phyloP scores from a whole-genome alignment of 2,329 filamentous ascomycete genomes.

The Pseudogymnoascus sp. region DNA sequence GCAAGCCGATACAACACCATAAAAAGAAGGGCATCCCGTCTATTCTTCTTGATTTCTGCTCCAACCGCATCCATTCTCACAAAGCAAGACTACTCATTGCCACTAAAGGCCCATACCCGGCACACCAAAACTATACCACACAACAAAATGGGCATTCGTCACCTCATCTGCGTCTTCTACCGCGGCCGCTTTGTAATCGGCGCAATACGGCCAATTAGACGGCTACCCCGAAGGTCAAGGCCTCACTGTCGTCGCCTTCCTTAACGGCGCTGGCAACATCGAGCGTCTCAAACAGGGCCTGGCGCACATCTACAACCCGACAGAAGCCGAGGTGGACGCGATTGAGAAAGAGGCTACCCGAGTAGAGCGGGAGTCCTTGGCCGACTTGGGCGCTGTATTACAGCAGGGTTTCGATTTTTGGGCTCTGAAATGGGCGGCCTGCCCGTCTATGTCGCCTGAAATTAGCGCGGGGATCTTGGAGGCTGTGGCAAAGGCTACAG shows the following conservation, averaged over 20 bases:
- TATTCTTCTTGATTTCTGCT: not conserved
- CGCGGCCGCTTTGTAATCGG: constrained; percentile 13
- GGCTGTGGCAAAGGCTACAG: not conserved
- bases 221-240: constrained; percentile 22
- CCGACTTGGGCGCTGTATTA: not conserved
- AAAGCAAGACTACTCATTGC: not conserved
- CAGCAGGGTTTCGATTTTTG: not conserved
- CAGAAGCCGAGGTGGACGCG: not conserved
- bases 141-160: not conserved
- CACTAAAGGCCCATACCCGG: not conserved
- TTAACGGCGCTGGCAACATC: constrained; percentile 19
- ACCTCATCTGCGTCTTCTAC: constrained; percentile 5
- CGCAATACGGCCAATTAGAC: constrained; percentile 26
- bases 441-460: not conserved
- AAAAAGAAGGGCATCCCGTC: not conserved
- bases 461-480: not conserved
- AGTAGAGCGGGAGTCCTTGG: not conserved
- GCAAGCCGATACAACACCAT: not conserved
- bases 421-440: not conserved
- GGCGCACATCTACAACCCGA: constrained; percentile 14
- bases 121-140: not conserved
- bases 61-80: not conserved
- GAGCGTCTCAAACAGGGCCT: constrained; percentile 18
- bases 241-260: constrained; percentile 18
- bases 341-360: not conserved